A percentile compares a stretch with the other conserved stretches of the same genome.
Evolutionary conservation across 1,284 basidiomycete genomes (phyloP).

Genomic region (Sanghuangporus sanghuang): DNA sequence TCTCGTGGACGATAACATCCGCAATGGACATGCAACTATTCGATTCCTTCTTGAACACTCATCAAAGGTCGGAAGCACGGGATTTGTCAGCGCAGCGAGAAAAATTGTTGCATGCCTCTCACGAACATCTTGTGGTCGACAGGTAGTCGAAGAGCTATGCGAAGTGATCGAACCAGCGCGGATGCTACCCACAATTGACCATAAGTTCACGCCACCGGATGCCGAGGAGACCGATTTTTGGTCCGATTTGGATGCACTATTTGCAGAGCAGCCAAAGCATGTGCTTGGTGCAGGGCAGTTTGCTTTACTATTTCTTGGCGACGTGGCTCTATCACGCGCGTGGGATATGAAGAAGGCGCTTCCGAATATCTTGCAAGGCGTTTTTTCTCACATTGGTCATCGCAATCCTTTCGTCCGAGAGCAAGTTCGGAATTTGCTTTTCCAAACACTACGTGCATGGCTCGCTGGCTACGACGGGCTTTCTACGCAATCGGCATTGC

Average conservation of each 20-base stretch:
- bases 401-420: slow-evolving; percentile 64
- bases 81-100: slow-evolving; percentile 77
- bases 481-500: slow-evolving; percentile 45
- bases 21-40: slow-evolving; percentile 77
- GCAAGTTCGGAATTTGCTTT: slow-evolving; percentile 69
- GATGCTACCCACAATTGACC: slow-evolving; percentile 74
- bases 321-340: slow-evolving; percentile 74
- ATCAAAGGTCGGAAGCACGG: slow-evolving; percentile 73
- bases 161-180: slow-evolving; percentile 79
- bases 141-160: slow-evolving; percentile 81
- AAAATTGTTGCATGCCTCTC: slow-evolving; percentile 84
- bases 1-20: slow-evolving; percentile 63
- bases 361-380: slow-evolving; percentile 73
- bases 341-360: slow-evolving; percentile 73
- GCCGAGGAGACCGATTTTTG: slow-evolving; percentile 68
- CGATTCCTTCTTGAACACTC: slow-evolving; percentile 87
- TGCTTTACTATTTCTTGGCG: slow-evolving; percentile 82
- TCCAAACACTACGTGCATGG: slow-evolving; percentile 79
- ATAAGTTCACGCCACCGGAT: slow-evolving; percentile 63
- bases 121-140: slow-evolving; percentile 67
- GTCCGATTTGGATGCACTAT: slow-evolving; percentile 70
- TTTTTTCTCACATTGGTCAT: slow-evolving; percentile 84
- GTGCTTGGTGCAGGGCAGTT: slow-evolving; percentile 80
- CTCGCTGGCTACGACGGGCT: slow-evolving; percentile 67
- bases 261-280: slow-evolving; percentile 63